These are phyloP conservation scores for Spergularia azorica DNA, from an alignment of 179 eudicot genomes.

Conservation along the genomic window DNA sequence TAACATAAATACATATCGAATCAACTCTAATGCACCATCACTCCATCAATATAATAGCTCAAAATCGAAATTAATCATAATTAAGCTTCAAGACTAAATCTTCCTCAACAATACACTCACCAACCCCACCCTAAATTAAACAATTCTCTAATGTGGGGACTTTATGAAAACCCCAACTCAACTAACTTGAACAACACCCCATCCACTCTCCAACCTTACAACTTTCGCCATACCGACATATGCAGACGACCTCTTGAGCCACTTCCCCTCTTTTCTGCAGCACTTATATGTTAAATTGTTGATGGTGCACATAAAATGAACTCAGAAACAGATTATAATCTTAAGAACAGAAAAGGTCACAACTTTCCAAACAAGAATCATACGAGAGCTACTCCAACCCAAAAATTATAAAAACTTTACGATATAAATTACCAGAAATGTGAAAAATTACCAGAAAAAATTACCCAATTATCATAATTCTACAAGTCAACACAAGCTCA, in stretches of 20 bases:
- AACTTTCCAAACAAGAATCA: constrained; percentile 10
- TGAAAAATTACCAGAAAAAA: neutral
- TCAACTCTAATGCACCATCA: constrained; percentile 8
- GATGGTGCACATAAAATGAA: neutral
- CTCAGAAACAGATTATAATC: neutral
- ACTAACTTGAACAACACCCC: constrained; percentile 16
- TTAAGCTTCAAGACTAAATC: constrained; percentile 6
- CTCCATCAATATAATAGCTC: constrained; percentile 17
- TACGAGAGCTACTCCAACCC: neutral
- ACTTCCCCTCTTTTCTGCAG: neutral
- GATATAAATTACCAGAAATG: neutral
- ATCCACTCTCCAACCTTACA: constrained; percentile 8
- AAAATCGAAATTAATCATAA: constrained; percentile 5
- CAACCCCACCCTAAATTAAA: constrained; percentile 26
- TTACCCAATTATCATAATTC: neutral
- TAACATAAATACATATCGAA: neutral
- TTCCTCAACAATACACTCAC: constrained; percentile 16
- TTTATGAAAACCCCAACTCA: constrained; percentile 13
- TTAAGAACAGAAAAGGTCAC: neutral
- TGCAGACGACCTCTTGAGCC: neutral
- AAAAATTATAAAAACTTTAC: constrained; percentile 1
- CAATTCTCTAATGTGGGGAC: constrained; percentile 17
- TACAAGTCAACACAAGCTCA: constrained; percentile 6
- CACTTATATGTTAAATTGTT: neutral
- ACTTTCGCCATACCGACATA: constrained; percentile 21